phyloP scores from a whole-genome alignment of 1,284 basidiomycete genomes.

The Meira nashicola region DNA sequence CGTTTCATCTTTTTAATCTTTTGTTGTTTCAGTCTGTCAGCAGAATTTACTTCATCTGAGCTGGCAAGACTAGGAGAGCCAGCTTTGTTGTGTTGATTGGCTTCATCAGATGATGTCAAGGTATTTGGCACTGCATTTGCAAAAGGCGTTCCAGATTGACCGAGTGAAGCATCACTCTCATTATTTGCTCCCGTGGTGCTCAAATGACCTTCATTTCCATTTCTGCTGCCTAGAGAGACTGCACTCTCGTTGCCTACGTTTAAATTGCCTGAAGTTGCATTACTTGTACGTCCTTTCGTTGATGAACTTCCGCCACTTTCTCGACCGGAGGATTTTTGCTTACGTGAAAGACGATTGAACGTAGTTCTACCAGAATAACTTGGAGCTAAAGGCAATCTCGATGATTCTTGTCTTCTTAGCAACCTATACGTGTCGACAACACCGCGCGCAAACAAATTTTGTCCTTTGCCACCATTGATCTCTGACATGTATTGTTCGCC shows the following conservation, averaged over 20 bases:
- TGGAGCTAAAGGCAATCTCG: slow-evolving; percentile 19
- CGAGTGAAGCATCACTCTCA: too few species aligned
- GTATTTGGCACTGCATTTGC: too few species aligned
- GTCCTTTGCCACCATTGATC: slow-evolving; percentile 48
- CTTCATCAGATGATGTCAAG: background rate
- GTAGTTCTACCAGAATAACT: slow-evolving; percentile 13
- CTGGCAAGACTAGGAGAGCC: slow-evolving; percentile 3
- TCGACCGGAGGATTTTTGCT: background rate
- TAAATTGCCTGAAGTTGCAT: background rate
- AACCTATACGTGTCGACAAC: slow-evolving; percentile 49
- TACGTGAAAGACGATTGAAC: slow-evolving; percentile 27
- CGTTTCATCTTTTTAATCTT: slow-evolving; percentile 1
- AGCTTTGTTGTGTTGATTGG: background rate
- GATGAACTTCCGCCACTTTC: too few species aligned
- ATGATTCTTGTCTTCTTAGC: slow-evolving; percentile 57
- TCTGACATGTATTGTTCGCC: slow-evolving; percentile 36
- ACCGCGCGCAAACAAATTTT: slow-evolving; percentile 50
- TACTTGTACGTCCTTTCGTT: background rate
- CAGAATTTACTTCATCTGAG: background rate
- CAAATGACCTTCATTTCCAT: background rate
- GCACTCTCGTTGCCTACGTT: background rate
- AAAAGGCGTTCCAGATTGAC: too few species aligned
- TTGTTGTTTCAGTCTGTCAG: background rate
- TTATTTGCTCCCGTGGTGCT: too few species aligned
- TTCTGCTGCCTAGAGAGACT: background rate